Evolutionary conservation across 352 stramenopile genomes (phyloP).

Genomic region (Phytophthora boehmeriae): DNA sequence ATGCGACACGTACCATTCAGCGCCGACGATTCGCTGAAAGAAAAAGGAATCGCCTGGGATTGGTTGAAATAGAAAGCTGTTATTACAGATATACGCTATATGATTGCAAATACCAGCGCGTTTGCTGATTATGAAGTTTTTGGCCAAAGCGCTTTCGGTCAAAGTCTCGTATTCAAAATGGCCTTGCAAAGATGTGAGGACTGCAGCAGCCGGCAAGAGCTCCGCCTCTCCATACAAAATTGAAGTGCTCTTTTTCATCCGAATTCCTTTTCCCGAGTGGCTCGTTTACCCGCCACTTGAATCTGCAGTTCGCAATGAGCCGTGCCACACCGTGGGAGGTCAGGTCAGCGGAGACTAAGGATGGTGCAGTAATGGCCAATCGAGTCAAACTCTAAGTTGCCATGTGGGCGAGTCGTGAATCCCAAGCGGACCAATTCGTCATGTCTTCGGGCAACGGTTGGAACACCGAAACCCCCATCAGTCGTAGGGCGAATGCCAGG

Average conservation of each 20-base stretch:
- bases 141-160: neutral
- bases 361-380: neutral
- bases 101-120: too few species aligned
- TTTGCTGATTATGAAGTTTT: neutral
- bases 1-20: too few species aligned
- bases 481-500: neutral
- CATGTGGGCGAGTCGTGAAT: neutral
- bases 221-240: constrained; percentile 30
- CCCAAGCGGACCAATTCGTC: neutral
- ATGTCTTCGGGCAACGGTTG: too few species aligned
- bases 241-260: neutral
- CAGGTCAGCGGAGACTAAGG: too few species aligned
- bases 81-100: neutral
- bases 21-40: too few species aligned
- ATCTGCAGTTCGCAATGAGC: constrained; percentile 29
- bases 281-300: constrained; percentile 29
- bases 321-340: constrained; percentile 11
- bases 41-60: neutral
- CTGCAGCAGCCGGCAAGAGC: constrained; percentile 2
- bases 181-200: neutral
- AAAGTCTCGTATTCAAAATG: neutral
- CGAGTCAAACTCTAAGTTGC: constrained; percentile 1
- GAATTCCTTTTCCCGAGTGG: constrained; percentile 23
- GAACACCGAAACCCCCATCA: too few species aligned
- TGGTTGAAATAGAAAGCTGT: neutral